These are phyloP conservation scores for Silybum marianum DNA, from an alignment of 129 eudicot species.

Conservation along the genomic window DNA sequence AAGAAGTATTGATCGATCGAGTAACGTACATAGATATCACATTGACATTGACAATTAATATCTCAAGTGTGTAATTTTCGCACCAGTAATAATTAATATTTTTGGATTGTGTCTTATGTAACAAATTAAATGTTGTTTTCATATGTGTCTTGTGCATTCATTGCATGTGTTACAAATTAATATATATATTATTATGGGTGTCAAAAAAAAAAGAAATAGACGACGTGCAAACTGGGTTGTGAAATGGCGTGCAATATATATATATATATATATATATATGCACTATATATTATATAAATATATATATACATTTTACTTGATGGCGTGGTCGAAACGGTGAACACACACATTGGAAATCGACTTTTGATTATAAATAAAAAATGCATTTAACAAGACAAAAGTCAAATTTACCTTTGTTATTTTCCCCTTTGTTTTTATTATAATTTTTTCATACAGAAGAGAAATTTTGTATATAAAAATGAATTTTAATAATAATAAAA, in stretches of 20 bases:
- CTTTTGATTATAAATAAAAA: slow-evolving; percentile 28
- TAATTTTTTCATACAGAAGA: neutral
- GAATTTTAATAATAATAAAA: neutral
- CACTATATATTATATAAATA: too few relatives aligned
- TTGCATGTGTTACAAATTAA: slow-evolving; percentile 28
- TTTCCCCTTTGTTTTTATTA: neutral
- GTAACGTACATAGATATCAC: slow-evolving; percentile 33
- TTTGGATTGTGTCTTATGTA: slow-evolving; percentile 31
- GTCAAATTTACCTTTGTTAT: slow-evolving; percentile 28
- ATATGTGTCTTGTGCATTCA: slow-evolving; percentile 34
- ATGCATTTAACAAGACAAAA: slow-evolving; percentile 31
- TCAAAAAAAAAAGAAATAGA: slow-evolving; percentile 43
- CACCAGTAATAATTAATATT: slow-evolving; percentile 41
- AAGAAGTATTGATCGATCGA: neutral
- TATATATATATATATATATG: slow-evolving; percentile 16
- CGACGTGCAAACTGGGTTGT: slow-evolving; percentile 77
- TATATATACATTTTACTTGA: slow-evolving; percentile 48
- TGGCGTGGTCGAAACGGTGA: slow-evolving; percentile 96
- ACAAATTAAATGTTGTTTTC: slow-evolving; percentile 36
- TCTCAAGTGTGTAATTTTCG: slow-evolving; percentile 29
- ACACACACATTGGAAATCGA: slow-evolving; percentile 54
- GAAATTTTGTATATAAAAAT: neutral
- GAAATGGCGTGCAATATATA: slow-evolving; percentile 36
- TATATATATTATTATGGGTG: slow-evolving; percentile 6
- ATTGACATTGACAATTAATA: slow-evolving; percentile 41